Evolutionary conservation across 2,329 filamentous ascomycete genomes (phyloP).

Genomic region (Magnaporthiopsis incrustans): DNA sequence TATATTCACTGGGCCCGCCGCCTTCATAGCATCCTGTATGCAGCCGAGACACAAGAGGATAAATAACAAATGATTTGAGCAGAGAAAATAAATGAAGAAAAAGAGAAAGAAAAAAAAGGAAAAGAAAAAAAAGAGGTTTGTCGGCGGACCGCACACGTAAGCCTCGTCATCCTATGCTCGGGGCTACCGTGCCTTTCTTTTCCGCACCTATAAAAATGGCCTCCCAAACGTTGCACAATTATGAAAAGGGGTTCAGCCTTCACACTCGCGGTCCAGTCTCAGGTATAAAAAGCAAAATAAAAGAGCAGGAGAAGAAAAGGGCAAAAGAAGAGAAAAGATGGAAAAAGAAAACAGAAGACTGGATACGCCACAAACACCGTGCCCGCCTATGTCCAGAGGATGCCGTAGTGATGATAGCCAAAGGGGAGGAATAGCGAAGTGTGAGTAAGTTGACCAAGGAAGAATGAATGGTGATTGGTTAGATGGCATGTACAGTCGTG

Average conservation of each 20-base stretch:
- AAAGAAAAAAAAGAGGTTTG: neutral
- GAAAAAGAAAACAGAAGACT: constrained; percentile 10
- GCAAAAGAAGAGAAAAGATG: neutral
- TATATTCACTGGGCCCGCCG: neutral
- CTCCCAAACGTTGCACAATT: constrained; percentile 1
- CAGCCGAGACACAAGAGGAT: neutral
- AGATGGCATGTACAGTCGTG: no score
- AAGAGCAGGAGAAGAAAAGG: neutral
- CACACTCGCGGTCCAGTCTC: neutral
- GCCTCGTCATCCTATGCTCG: no score
- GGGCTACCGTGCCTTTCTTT: no score
- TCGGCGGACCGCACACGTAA: no score
- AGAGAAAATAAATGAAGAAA: no score
- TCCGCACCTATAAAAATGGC: no score
- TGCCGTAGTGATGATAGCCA: constrained; percentile 21
- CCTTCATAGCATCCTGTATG: neutral
- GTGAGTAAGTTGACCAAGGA: neutral
- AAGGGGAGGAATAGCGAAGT: constrained; percentile 8
- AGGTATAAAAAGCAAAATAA: no score
- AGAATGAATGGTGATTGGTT: no score
- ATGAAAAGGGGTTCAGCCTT: constrained; percentile 1
- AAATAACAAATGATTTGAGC: neutral
- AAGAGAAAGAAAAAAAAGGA: neutral
- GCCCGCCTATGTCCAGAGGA: constrained; percentile 30
- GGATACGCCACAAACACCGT: constrained; percentile 36